Evolutionary conservation across 169 alveolate genomes (phyloP), one percentile per base, ranked within the genome.

Genomic region (Cryptosporidium xiaoi): DNA sequence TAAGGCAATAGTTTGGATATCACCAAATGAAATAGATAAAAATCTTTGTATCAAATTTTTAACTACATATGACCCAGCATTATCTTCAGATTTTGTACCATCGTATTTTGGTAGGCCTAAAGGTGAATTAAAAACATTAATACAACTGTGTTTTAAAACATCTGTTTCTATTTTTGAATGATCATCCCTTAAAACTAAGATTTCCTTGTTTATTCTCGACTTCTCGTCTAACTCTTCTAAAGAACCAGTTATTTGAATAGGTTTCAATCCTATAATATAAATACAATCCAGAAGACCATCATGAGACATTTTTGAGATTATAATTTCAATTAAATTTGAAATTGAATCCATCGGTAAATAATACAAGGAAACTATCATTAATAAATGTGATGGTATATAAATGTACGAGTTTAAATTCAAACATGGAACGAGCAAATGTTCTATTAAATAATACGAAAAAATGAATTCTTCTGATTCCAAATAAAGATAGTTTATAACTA

Each of bases 271-370:
- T 62, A 62, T 44, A 24, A 77, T 77, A 18, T 51, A 36, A 24
- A 77, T 77, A 33, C 71, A 68, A 36, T 77, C 87, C 48, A 77
- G 40, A 58, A 60, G 48, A 13, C 87, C 87, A 60, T 77, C 56
- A 58, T 56, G 44, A 24, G 50, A 40, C 69, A 62, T 27, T 60
- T 60, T 31, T 48, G 36, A 18, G 18, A 46, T 27, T 3, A 60
- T 40, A 20, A 24, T 2, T 24, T 77, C 65, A 7, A 77, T 62
- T 5, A 77, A 62, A 27, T 24, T 58, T 10, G 65, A 60, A 44
- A 77, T 24, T 20, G 40, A 53, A 2, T 44, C 64, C 12, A 77
- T 18, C 6, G 64, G 50, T 24, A 77, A 77, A 44, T 77, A 77
- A 44, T 77, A 77, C 16, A 77, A 15, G 13, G 77, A 68, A 62